Evolutionary conservation across 495 filamentous ascomycete species (phyloP), one percentile per base, ranked within the genome.

Genomic region (Platismatia glauca): DNA sequence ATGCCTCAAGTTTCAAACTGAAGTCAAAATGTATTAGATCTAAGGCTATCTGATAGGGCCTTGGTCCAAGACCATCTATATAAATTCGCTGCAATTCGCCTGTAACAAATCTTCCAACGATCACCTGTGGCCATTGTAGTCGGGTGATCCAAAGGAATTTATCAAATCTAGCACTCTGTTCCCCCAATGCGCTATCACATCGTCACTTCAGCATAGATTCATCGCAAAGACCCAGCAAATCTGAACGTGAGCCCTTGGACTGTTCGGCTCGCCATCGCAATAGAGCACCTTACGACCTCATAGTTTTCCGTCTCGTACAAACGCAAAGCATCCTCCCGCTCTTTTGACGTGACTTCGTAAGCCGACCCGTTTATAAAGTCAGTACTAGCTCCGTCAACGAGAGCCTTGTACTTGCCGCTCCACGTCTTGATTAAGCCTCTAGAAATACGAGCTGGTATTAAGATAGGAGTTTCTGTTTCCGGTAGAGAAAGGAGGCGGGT

Each of bases 201-300:
- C n/a, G n/a, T n/a, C n/a, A n/a, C n/a, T n/a, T n/a, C n/a, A n/a
- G n/a, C n/a, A n/a, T n/a, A n/a, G n/a, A n/a, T n/a, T n/a, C n/a
- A 35, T 52, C 27, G 33, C 48, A 29, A 52, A 7, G 12, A 31
- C 18, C 48, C 43, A 15, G 44, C 58, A 43, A 69, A 68, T 20
- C 66, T 39, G 27, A 68, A 68, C 1, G 61, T 67, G 0, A 64
- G 46, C 13, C 65, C 65, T 7, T 24, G 1, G 11, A 52, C 58
- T 15, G 31, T 43, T 22, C 22, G 31, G 16, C 20, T 57, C n/a
- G 29, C 38, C 27, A 66, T 31, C 29, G 1, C 27, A 34, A 78
- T 78, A 6, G 58, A 58, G 63, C 75, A 81, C 34, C 74, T 59
- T 18, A 78, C 74, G 4, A 79, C 75, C 59, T 78, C 77, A 60